Evolutionary conservation across 805 yeast genomes (phyloP).

Genomic region (Wickerhamomyces kurtzmanii): DNA sequence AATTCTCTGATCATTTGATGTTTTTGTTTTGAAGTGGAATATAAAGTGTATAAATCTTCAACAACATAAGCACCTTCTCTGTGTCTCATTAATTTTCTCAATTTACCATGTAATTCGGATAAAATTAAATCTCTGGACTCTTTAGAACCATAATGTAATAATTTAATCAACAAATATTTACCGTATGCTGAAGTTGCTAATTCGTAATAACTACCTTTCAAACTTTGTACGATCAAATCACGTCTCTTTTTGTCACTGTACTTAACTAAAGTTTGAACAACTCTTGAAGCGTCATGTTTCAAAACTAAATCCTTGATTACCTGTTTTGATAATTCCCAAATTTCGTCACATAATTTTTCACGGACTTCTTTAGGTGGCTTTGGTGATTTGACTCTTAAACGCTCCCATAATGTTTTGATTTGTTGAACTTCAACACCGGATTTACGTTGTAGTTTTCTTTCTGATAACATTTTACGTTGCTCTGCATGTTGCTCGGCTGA

Average conservation of each 20-base stretch:
- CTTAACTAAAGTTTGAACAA: conserved; percentile 87
- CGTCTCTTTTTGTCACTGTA: conserved; percentile 76
- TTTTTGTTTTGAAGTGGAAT: conserved; percentile 76
- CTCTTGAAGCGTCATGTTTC: conserved; percentile 95
- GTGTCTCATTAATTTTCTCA: conserved; percentile 89
- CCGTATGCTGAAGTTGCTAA: conserved; percentile 92
- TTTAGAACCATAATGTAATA: conserved; percentile 86
- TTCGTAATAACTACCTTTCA: conserved; percentile 69
- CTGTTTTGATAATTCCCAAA: conserved; percentile 76
- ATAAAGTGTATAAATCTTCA: conserved; percentile 82
- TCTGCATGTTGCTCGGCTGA: conserved; percentile 71
- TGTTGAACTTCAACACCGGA: conserved; percentile 80
- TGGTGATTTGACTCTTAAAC: conserved; percentile 75
- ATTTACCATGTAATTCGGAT: conserved; percentile 81
- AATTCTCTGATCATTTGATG: conserved; percentile 91
- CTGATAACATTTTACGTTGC: conserved; percentile 67
- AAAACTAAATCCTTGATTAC: conserved; percentile 75
- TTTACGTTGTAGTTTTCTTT: conserved; percentile 79
- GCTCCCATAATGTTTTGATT: conserved; percentile 87
- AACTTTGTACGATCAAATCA: conserved; percentile 51
- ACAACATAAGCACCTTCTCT: conserved; percentile 97
- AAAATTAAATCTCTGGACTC: conserved; percentile 67
- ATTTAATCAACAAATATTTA: conserved; percentile 79
- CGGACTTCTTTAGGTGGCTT: conserved; percentile 70
- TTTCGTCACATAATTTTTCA: conserved; percentile 69